phyloP scores from a whole-genome alignment of 495 filamentous ascomycete species.

The Pyronema omphalodes region DNA sequence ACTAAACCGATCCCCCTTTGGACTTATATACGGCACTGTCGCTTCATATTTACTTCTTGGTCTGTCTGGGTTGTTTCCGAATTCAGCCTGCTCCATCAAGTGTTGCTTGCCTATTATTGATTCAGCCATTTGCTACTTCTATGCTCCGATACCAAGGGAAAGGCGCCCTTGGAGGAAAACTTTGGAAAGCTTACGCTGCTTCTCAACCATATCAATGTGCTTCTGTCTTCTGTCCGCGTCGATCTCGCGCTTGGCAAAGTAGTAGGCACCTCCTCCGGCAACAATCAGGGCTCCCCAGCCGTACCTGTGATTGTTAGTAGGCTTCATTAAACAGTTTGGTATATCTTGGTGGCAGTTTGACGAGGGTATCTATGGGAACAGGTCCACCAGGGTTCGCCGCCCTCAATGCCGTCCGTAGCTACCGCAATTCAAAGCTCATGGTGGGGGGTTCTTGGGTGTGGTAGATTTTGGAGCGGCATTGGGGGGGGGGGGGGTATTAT shows the following conservation, averaged over 20 bases:
- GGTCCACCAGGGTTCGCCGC: too few relatives aligned
- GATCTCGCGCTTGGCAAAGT: constrained; percentile 87
- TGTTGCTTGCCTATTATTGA: neutral
- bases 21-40: constrained; percentile 48
- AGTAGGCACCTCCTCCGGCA: constrained; percentile 82
- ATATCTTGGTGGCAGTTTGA: neutral
- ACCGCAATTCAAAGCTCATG: too few relatives aligned
- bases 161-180: constrained; percentile 27
- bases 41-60: constrained; percentile 78
- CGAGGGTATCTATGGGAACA: too few relatives aligned
- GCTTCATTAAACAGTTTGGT: neutral
- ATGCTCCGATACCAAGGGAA: neutral
- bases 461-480: too few relatives aligned
- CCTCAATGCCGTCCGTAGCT: too few relatives aligned
- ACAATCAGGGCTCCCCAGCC: constrained; percentile 76
- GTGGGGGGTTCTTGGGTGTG: too few relatives aligned
- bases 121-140: neutral
- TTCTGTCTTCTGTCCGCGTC: constrained; percentile 65
- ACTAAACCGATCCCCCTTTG: constrained; percentile 70
- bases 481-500: too few relatives aligned
- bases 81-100: neutral
- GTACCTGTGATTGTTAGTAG: constrained; percentile 32
- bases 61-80: neutral
- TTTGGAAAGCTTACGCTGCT: constrained; percentile 34
- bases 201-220: constrained; percentile 48